Evolutionary conservation across 441 rosid genomes (phyloP).

Genomic region (Macaranga tanarius): DNA sequence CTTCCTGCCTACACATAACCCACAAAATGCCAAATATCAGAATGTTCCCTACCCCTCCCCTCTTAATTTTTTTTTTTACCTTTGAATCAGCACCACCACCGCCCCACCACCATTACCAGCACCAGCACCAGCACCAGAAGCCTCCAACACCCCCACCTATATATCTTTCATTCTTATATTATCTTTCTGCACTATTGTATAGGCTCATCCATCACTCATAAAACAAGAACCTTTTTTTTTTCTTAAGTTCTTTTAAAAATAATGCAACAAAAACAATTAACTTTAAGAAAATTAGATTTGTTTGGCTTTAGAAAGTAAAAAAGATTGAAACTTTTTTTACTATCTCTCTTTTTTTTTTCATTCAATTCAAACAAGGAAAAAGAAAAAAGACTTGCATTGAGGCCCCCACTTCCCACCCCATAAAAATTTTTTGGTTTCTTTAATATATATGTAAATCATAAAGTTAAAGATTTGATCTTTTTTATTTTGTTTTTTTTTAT

Average conservation of each 20-base stretch:
- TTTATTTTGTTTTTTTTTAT: not conserved
- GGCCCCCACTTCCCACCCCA: slow-evolving; percentile 33
- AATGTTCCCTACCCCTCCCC: slow-evolving; percentile 51
- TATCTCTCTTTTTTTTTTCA: no score
- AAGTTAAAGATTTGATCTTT: slow-evolving; percentile 25
- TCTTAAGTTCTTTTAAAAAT: not conserved
- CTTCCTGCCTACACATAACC: slow-evolving; percentile 34
- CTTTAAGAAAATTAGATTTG: not conserved
- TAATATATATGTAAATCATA: no score
- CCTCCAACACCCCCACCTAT: not conserved
- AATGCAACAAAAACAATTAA: slow-evolving; percentile 13
- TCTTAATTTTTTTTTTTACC: slow-evolving; percentile 32
- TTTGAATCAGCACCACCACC: slow-evolving; percentile 86
- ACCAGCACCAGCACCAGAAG: not conserved
- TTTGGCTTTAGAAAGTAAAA: slow-evolving; percentile 6
- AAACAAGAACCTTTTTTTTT: not conserved
- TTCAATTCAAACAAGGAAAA: not conserved
- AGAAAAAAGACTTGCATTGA: slow-evolving; percentile 3
- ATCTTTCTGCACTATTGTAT: not conserved
- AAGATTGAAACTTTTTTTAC: not conserved
- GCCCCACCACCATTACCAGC: slow-evolving; percentile 62
- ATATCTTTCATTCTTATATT: slow-evolving; percentile 2
- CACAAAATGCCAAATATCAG: slow-evolving; percentile 63
- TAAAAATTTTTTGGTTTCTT: not conserved
- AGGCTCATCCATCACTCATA: not conserved